Conservation (phyloP, 352 stramenopile species). For the Phytopythium ostracodes region DNA sequence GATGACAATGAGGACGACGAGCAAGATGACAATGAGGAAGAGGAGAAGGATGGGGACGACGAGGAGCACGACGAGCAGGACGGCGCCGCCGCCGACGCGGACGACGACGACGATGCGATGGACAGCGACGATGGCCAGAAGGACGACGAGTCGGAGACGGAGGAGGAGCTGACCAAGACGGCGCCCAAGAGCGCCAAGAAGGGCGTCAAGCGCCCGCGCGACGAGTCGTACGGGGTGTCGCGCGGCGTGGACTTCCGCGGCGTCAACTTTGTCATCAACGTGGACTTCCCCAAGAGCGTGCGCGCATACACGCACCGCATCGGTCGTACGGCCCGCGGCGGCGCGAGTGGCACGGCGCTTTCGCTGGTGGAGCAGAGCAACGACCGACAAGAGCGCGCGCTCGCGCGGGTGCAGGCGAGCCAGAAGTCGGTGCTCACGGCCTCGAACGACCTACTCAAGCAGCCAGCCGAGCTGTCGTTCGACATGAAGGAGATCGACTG, state of each 20-base stretch:
- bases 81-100: slow-evolving; percentile 49
- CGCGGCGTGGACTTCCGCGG: slow-evolving; percentile 98
- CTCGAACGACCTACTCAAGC: slow-evolving; percentile 82
- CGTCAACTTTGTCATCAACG: slow-evolving; percentile 99
- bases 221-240: slow-evolving; percentile 94
- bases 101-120: slow-evolving; percentile 82
- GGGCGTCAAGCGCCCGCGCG: slow-evolving; percentile 53
- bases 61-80: slow-evolving; percentile 36
- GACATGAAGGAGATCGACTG: slow-evolving; percentile 97
- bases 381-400: slow-evolving; percentile 71
- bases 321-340: slow-evolving; percentile 95
- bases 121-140: slow-evolving; percentile 22
- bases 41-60: slow-evolving; percentile 32
- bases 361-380: slow-evolving; percentile 90
- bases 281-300: slow-evolving; percentile 95
- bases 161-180: slow-evolving; percentile 25
- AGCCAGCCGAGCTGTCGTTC: slow-evolving; percentile 96
- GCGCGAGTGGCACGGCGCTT: slow-evolving; percentile 94
- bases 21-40: slow-evolving; percentile 45
- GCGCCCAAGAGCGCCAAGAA: slow-evolving; percentile 23
- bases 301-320: slow-evolving; percentile 98
- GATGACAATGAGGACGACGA: slow-evolving; percentile 41
- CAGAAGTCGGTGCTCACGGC: slow-evolving; percentile 85
- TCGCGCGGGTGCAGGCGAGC: slow-evolving; percentile 90
- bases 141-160: slow-evolving; percentile 24